phyloP scores from a whole-genome alignment of 257 asterid genomes.

The Phtheirospermum japonicum region DNA sequence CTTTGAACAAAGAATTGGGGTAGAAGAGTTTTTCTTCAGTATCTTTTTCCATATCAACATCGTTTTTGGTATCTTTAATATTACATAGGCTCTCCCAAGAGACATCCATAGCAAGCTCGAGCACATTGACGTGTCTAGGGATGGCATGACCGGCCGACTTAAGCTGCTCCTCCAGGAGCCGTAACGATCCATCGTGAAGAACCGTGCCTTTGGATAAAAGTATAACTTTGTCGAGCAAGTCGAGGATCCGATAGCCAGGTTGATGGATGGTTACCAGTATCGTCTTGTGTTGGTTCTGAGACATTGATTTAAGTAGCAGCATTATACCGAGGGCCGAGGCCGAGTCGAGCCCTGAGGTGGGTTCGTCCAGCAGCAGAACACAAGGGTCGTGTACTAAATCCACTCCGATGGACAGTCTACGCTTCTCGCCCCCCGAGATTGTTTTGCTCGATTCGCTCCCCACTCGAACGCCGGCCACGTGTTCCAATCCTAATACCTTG shows the following conservation, averaged over 20 bases:
- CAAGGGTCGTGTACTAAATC: slow-evolving; percentile 74
- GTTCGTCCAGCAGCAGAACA: slow-evolving; percentile 74
- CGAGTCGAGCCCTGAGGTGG: slow-evolving; percentile 85
- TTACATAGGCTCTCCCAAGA: slow-evolving; percentile 18
- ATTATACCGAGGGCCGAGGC: slow-evolving; percentile 66
- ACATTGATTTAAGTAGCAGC: slow-evolving; percentile 55
- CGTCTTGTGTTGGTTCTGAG: slow-evolving; percentile 53
- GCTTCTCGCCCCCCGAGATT: slow-evolving; percentile 80
- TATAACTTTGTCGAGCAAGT: slow-evolving; percentile 56
- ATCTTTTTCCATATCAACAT: too few species aligned
- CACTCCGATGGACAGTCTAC: slow-evolving; percentile 70
- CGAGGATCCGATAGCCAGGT: slow-evolving; percentile 74
- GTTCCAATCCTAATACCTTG: slow-evolving; percentile 62
- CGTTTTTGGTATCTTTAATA: too few species aligned
- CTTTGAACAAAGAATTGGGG: slow-evolving; percentile 46
- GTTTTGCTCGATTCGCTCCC: slow-evolving; percentile 42
- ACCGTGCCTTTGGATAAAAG: slow-evolving; percentile 53
- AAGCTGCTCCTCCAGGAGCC: slow-evolving; percentile 49
- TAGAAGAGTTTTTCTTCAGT: slow-evolving; percentile 17
- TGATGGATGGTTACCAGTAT: slow-evolving; percentile 73
- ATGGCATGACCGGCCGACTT: slow-evolving; percentile 45
- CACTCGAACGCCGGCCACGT: slow-evolving; percentile 40
- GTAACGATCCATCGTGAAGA: slow-evolving; percentile 62
- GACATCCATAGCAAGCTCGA: slow-evolving; percentile 70
- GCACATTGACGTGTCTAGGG: slow-evolving; percentile 64